These are phyloP conservation scores for Malus sieversii DNA, from an alignment of 306 rosid species.

Conservation along the genomic window DNA sequence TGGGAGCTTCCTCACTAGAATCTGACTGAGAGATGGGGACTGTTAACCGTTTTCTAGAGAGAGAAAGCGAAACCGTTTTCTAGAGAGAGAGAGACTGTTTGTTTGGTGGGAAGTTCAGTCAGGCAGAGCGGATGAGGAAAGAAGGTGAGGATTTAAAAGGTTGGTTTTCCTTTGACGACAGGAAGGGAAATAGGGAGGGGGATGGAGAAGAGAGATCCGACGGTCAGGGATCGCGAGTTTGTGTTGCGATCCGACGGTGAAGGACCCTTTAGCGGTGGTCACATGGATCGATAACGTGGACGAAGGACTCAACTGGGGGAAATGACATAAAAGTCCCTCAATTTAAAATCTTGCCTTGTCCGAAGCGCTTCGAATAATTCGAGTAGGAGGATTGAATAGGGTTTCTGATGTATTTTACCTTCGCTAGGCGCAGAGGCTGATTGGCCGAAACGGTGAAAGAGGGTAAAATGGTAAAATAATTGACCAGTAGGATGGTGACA, in stretches of 20 bases:
- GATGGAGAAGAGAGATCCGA: constrained; percentile 18
- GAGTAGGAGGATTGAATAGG: not conserved
- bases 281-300: constrained; percentile 44
- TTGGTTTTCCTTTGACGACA: constrained; percentile 12
- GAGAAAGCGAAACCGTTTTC: not conserved
- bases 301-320: not conserved
- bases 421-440: not conserved
- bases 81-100: not conserved
- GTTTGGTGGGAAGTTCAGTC: constrained; percentile 20
- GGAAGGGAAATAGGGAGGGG: constrained; percentile 9
- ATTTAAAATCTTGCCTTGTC: constrained; percentile 9
- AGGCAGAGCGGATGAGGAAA: constrained; percentile 10
- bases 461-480: not conserved
- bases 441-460: not conserved
- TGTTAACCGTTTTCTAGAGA: too few species aligned
- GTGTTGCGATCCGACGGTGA: constrained; percentile 15
- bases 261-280: not conserved
- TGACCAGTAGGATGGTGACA: constrained; percentile 2
- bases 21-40: not conserved
- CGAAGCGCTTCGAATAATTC: not conserved
- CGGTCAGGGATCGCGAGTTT: constrained; percentile 25
- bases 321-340: constrained; percentile 11
- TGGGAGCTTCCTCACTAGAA: not conserved
- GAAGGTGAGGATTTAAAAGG: constrained; percentile 25
- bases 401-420: not conserved